Base-by-base conservation (phyloP, 2,329 filamentous ascomycete genomes). In the Diaporthe destruens region DNA sequence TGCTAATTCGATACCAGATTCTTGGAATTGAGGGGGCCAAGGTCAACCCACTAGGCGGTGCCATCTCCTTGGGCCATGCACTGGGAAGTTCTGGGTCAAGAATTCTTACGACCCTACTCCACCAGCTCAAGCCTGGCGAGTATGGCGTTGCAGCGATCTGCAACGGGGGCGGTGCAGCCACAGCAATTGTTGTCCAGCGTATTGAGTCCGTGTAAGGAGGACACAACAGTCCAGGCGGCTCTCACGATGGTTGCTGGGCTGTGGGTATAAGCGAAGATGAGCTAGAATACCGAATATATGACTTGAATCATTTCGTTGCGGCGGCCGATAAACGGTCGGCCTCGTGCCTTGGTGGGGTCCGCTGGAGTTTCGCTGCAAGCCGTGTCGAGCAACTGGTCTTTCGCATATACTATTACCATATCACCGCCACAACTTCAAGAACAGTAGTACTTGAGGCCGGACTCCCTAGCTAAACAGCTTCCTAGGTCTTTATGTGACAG, bases 91-190 rank as follows among this genome's bases (percentile, higher is more conserved):
- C 95, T 1, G 96, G 96, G 18, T 95, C 94, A 32, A 90, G 96
- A 75, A 98, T 98, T 76, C 85, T 98, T 73, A 94, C 94, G 1
- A 98, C 95, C 0, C 84, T 98, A 74, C 87, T 98, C 74, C 96
- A 98, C 82, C 96, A 98, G 84, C 86, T 98, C 75, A 92, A 97
- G 85, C 91, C 92, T 53, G 95, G 95, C 47, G 94, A 99, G 84
- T 98, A 98, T 80, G 96, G 96, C 69, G 94, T 96, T 76, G 96
- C 95, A 20, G 95, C 95, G 3, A 98, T 99, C 74, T 98, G 96
- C 85, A 99, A 99, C 79, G 96, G 96, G 57, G 96, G 96, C 54
- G 96, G 96, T 73, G 96, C 95, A 18, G 94, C 96, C 1, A 96
- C 94, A 12, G 96, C 95, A 0, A 88, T 98, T 80, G 94, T 98